Evolutionary conservation across 495 filamentous ascomycete genomes (phyloP), one percentile per base, ranked within the genome.

Genomic region (Penicillium turbatum): DNA sequence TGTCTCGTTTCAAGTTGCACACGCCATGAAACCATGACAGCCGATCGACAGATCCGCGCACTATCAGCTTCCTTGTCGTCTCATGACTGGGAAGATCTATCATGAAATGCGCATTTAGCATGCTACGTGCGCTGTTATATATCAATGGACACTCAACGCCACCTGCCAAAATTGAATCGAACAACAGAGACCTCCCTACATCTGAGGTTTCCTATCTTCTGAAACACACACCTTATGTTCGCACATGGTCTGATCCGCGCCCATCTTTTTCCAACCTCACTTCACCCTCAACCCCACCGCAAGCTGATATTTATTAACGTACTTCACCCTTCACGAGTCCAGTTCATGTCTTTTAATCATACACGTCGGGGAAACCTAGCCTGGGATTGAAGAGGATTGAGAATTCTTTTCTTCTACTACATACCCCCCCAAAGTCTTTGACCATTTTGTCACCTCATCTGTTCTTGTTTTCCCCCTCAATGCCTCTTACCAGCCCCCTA

Each of bases 391-490:
- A 27, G 32, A 48, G 42, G 46, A 48, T 37, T 12, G 21, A 36
- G 46, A 13, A 26, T 48, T 13, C n/a, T n/a, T 37, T 15, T 36
- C 8, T 37, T 37, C 3, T 37, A 48, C 32, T 37, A 27, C 46
- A 44, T 44, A 44, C 31, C 45, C 32, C 21, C n/a, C 32, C 32
- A 12, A 42, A 8, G 38, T 17, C 13, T 16, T 32, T 43, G 13
- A 12, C 41, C 27, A 44, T 29, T 17, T 38, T 29, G 35, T 58
- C 50, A 21, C 42, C 57, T 41, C 40, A 15, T 10, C 5, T 51
- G 35, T 51, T 57, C 37, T 60, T 42, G 30, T 56, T 52, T 48
- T 38, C 8, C 17, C 41, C 9, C 26, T 19, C 51, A 56, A 27
- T 40, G 31, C 30, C 42, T 48, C 34, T 51, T 52, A 26, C 34